phyloP scores from a whole-genome alignment of 2,329 filamentous ascomycete species.

The Fusarium praegraminearum region DNA sequence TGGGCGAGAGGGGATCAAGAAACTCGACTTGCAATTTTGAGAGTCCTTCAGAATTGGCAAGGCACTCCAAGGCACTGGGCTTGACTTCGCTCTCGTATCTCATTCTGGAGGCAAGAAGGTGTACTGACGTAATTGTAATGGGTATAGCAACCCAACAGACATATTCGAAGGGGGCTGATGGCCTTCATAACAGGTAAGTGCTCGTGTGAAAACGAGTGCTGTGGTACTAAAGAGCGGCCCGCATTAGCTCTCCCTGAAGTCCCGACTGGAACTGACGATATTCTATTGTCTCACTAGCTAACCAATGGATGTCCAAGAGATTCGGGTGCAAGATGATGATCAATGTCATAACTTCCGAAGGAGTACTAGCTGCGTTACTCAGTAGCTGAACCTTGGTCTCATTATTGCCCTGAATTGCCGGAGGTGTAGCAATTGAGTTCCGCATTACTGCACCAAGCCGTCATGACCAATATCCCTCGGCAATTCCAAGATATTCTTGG shows the following conservation, averaged over 20 bases:
- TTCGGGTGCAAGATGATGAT: background rate
- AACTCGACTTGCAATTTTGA: background rate
- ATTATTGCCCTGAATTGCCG: background rate
- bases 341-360: background rate
- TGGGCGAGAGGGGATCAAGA: background rate
- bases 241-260: background rate
- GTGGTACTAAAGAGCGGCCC: background rate
- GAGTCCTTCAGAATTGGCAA: fast-evolving
- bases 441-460: background rate
- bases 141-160: background rate
- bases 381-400: background rate
- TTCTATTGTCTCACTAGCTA: background rate
- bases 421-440: background rate
- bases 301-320: background rate
- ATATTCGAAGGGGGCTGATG: background rate
- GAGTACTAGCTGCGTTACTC: background rate
- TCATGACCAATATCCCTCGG: background rate
- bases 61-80: fast-evolving
- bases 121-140: no score
- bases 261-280: background rate
- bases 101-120: background rate
- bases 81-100: background rate
- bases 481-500: background rate
- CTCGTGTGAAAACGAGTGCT: background rate
- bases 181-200: background rate